These are phyloP conservation scores for Aspergillus leporis DNA, from an alignment of 495 filamentous ascomycete species.

Conservation along the genomic window DNA sequence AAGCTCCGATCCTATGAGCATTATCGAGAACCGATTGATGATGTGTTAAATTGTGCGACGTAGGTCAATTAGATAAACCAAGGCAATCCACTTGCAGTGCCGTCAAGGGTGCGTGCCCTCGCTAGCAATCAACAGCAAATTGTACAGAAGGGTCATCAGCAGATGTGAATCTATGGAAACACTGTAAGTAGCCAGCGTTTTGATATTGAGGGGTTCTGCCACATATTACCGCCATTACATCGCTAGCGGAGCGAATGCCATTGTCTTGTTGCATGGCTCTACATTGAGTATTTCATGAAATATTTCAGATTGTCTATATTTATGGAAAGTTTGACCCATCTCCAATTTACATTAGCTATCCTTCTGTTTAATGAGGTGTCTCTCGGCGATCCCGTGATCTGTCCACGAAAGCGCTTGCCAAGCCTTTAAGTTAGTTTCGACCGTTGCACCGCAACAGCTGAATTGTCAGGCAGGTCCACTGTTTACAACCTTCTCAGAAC, in stretches of 20 bases:
- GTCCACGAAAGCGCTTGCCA: constrained; percentile 5
- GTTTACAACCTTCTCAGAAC: background rate
- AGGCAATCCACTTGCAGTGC: background rate
- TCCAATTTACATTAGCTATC: no score
- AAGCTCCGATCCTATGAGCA: constrained; percentile 31
- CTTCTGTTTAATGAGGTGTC: no score
- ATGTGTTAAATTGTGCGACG: background rate
- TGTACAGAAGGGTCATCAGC: background rate
- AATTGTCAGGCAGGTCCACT: background rate
- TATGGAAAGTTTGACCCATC: no score
- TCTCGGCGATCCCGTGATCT: background rate
- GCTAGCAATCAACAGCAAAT: background rate
- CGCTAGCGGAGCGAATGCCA: no score
- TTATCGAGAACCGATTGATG: constrained; percentile 31
- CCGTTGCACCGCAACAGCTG: constrained; percentile 36
- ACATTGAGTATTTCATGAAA: no score
- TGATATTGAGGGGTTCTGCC: no score
- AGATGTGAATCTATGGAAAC: no score
- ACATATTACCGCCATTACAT: no score
- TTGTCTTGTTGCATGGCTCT: no score
- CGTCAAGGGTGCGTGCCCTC: background rate
- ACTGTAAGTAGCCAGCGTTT: no score
- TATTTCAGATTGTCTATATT: no score
- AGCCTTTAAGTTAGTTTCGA: constrained; percentile 16
- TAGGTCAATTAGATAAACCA: background rate